Conservation (phyloP, 495 filamentous ascomycete genomes). For the Copromyces sp. region DNA sequence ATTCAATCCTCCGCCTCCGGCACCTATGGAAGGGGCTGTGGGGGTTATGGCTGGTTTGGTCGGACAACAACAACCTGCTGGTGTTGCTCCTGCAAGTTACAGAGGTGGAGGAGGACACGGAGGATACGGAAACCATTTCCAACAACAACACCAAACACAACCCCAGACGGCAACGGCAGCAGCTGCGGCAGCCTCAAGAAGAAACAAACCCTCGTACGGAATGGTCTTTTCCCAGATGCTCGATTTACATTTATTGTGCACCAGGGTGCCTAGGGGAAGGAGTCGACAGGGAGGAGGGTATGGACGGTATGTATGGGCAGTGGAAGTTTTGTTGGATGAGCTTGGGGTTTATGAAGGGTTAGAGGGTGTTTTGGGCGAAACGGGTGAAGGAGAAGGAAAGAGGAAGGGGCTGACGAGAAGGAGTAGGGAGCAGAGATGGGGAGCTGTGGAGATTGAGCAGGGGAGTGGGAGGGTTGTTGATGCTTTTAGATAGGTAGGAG, state of each 20-base stretch:
- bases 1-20: conserved; percentile 15
- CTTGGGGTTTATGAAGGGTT: conserved; percentile 19
- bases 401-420: conserved; percentile 7
- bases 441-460: conserved; percentile 23
- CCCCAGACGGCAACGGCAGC: background rate
- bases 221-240: conserved; percentile 33
- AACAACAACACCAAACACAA: background rate
- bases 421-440: conserved; percentile 36
- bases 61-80: background rate
- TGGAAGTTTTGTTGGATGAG: conserved; percentile 38
- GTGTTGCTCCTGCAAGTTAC: background rate
- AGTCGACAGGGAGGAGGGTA: background rate
- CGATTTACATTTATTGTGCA: conserved; percentile 35
- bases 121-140: background rate
- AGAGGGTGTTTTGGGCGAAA: background rate
- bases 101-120: background rate
- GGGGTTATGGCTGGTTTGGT: background rate
- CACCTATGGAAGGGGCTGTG: background rate
- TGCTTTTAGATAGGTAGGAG: conserved; percentile 2
- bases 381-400: background rate
- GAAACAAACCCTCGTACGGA: conserved; percentile 34
- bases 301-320: conserved; percentile 22
- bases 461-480: conserved; percentile 21
- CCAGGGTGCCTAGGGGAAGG: conserved; percentile 21
- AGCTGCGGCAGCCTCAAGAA: background rate